Conservation (phyloP, 192 early-diverging fungal species). For the Umbelopsis sp. region DNA sequence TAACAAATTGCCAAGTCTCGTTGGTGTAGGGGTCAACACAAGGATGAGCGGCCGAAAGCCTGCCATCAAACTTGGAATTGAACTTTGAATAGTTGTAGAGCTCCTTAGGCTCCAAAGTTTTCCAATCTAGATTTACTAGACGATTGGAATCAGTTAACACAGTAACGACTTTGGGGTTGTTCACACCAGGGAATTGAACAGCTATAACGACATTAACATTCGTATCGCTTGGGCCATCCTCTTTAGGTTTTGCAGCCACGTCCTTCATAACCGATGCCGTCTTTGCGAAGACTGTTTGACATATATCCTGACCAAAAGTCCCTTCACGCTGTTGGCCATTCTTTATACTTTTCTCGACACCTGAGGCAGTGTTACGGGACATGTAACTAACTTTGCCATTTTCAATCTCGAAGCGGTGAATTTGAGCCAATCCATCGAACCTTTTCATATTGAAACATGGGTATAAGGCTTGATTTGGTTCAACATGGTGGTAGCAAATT, state of each 20-base stretch:
- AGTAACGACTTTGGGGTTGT: conserved; percentile 9
- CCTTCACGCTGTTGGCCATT: background rate
- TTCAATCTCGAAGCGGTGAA: background rate
- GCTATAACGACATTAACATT: background rate
- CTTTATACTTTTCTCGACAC: background rate
- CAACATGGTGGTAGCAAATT: background rate
- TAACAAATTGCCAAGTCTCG: conserved; percentile 10
- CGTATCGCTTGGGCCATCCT: background rate
- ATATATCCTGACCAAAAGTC: conserved; percentile 2
- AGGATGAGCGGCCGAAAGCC: background rate
- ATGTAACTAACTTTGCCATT: conserved; percentile 7
- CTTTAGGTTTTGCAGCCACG: background rate
- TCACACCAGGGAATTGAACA: background rate
- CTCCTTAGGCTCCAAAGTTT: background rate
- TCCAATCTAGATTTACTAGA: background rate
- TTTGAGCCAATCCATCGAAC: conserved; percentile 19
- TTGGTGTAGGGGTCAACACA: background rate
- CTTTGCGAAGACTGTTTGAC: background rate
- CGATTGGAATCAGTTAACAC: background rate
- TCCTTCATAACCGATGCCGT: background rate
- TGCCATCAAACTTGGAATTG: conserved; percentile 1
- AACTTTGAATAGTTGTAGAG: background rate
- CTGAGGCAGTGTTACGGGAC: conserved; percentile 1
- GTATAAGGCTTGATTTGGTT: background rate
- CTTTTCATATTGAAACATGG: background rate